phyloP scores from a whole-genome alignment of 1,284 basidiomycete genomes.

The Caloboletus firmus region DNA sequence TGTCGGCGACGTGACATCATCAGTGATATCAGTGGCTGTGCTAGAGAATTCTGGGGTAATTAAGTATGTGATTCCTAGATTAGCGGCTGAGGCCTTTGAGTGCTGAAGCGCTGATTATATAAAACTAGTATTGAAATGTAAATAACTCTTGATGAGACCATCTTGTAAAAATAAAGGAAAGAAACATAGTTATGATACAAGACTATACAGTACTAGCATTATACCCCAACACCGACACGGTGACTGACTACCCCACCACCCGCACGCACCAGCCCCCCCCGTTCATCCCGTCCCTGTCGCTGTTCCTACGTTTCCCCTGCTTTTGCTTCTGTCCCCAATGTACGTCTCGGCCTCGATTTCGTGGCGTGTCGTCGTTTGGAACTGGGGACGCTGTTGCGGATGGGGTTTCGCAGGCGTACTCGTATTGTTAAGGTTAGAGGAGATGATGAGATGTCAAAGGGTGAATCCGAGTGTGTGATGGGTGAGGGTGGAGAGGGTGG shows the following conservation, averaged over 20 bases:
- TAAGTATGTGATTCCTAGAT: no score
- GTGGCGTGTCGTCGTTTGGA: background rate
- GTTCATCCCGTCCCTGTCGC: background rate
- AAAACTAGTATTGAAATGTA: no score
- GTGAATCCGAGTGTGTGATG: conserved; percentile 10
- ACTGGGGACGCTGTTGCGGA: background rate
- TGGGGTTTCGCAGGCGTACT: conserved; percentile 32
- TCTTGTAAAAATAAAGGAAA: background rate
- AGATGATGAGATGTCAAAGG: conserved; percentile 31
- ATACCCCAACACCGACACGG: conserved; percentile 13
- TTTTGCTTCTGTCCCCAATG: background rate
- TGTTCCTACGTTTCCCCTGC: background rate
- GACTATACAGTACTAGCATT: background rate
- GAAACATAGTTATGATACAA: background rate
- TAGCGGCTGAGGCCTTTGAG: no score
- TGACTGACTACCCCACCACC: background rate
- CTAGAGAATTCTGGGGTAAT: no score
- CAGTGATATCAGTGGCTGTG: no score
- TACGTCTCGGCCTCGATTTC: background rate
- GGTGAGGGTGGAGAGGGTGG: conserved; percentile 8
- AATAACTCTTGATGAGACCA: no score
- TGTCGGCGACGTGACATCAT: no score
- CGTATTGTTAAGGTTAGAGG: conserved; percentile 23
- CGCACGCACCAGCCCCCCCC: no score
- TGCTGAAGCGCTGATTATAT: no score